Percentiles rank a stretch among this genome's conserved stretches.
Evolutionary conservation across 2,329 filamentous ascomycete genomes (phyloP).

Genomic region (Pseudogymnoascus sp.): DNA sequence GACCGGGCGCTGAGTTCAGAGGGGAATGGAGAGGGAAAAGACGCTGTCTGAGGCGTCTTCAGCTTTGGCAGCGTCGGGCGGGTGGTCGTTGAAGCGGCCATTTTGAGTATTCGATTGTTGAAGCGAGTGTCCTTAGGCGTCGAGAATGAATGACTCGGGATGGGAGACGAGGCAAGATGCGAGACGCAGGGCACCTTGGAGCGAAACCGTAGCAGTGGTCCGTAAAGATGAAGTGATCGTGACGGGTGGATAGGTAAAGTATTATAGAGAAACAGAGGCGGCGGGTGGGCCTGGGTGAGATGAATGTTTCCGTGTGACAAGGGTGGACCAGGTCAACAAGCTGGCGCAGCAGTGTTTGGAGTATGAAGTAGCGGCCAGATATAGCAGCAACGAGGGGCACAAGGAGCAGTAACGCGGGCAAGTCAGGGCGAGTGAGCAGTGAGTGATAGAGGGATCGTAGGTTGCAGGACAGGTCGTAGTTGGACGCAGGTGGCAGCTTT

Average conservation of each 20-base stretch:
- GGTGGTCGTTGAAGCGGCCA: neutral
- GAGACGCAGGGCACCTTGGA: conserved; percentile 4
- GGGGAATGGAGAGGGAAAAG: conserved; percentile 53
- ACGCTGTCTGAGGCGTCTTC: conserved; percentile 54
- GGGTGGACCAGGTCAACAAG: neutral
- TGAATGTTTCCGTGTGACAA: neutral
- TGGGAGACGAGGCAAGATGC: neutral
- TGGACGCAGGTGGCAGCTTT: neutral
- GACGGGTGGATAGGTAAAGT: neutral
- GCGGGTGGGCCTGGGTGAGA: neutral
- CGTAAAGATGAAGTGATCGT: neutral
- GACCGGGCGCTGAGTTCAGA: conserved; percentile 51
- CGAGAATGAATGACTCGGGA: neutral
- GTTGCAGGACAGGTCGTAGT: neutral
- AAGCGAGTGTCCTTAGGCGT: neutral
- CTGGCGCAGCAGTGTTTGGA: neutral
- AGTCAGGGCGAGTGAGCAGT: neutral
- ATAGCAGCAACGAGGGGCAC: neutral
- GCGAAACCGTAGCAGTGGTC: neutral
- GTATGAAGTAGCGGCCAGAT: neutral
- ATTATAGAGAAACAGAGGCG: conserved; percentile 2
- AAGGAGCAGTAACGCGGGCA: neutral
- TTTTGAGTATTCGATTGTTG: neutral
- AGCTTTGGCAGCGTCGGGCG: conserved; percentile 53
- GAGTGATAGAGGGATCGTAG: neutral